Conservation (phyloP, 345 rosid species). For the Anastatica hierochuntica region DNA sequence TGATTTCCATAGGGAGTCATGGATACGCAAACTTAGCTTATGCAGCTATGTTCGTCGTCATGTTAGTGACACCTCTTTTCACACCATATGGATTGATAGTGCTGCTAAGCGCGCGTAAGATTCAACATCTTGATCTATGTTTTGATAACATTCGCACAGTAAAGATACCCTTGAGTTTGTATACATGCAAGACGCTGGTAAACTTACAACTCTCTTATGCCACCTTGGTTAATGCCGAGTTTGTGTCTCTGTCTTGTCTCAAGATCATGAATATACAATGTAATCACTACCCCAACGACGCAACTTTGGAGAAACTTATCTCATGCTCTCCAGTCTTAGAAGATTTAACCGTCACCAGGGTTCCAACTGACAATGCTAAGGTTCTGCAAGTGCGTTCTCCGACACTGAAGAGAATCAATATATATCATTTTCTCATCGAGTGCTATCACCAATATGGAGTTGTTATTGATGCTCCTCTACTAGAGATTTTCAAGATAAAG, state of each 20-base stretch:
- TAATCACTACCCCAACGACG: neutral
- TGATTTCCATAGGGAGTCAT: neutral
- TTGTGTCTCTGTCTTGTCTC: conserved; percentile 8
- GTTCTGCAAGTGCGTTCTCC: neutral
- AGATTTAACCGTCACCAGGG: neutral
- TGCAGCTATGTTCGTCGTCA: too few species aligned
- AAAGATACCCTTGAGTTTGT: neutral
- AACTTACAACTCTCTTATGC: neutral
- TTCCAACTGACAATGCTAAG: neutral
- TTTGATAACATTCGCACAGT: too few species aligned
- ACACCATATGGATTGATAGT: neutral
- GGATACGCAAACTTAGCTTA: neutral
- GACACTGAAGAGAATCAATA: neutral
- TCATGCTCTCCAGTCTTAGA: conserved; percentile 4
- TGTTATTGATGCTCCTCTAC: conserved; percentile 8
- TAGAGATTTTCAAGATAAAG: neutral
- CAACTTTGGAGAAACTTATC: conserved; percentile 3
- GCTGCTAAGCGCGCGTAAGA: neutral
- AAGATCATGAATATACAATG: neutral
- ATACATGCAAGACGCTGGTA: neutral
- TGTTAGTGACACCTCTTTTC: too few species aligned
- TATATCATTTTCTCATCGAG: neutral
- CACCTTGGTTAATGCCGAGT: neutral
- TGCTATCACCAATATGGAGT: too few species aligned
- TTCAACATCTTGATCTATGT: neutral